Evolutionary conservation across 495 filamentous ascomycete species (phyloP).

Genomic region (Margaritispora aquatica): DNA sequence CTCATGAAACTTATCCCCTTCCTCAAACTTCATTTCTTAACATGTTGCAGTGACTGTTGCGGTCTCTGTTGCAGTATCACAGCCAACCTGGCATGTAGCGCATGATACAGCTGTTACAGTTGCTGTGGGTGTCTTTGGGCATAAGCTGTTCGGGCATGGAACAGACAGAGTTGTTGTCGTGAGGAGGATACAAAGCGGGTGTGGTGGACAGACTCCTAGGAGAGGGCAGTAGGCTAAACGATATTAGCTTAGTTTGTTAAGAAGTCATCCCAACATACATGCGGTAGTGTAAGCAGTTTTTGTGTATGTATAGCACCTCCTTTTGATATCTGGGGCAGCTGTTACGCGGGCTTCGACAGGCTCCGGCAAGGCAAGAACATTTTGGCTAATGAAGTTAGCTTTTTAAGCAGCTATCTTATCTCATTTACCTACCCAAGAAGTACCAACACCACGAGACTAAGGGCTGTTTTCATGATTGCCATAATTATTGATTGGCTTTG

Average conservation of each 20-base stretch:
- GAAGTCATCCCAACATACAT: not conserved
- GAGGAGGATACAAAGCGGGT: conserved; percentile 2
- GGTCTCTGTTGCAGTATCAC: conserved; percentile 2
- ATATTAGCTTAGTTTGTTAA: not conserved
- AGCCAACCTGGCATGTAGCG: conserved; percentile 12
- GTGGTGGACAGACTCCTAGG: not conserved
- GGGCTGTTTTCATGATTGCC: not conserved
- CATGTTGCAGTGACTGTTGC: conserved; percentile 6
- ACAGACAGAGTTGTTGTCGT: not conserved
- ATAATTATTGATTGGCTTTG: not conserved
- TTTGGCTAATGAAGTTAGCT: not conserved
- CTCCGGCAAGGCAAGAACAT: conserved; percentile 5
- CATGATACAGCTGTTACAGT: conserved; percentile 5
- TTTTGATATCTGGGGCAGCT: not conserved
- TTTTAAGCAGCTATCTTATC: not conserved
- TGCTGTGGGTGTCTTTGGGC: conserved; percentile 20
- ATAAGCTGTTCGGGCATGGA: conserved; percentile 49
- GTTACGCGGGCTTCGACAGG: not conserved
- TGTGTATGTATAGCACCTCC: conserved; percentile 13
- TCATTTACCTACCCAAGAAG: conserved; percentile 3
- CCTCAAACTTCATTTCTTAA: not conserved
- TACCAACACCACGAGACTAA: conserved; percentile 5
- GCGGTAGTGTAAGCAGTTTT: conserved; percentile 6
- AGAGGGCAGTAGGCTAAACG: conserved; percentile 8
- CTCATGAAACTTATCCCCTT: not conserved